These are phyloP conservation scores for Xylaria cubensis DNA, from an alignment of 495 filamentous ascomycete species.

Conservation along the genomic window DNA sequence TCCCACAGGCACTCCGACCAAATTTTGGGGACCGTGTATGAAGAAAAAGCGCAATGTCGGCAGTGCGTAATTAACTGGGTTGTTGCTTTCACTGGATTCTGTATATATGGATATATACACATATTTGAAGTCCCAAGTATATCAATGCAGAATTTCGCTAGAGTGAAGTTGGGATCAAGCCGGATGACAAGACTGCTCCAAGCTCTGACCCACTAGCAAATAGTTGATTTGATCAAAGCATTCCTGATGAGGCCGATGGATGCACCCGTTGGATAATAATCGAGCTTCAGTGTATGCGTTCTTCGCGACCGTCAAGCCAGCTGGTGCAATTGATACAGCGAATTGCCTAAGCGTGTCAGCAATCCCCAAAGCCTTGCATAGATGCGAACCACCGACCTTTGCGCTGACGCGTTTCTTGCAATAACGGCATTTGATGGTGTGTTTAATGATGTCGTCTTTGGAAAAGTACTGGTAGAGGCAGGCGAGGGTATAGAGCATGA, in stretches of 20 bases:
- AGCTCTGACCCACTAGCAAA: not conserved
- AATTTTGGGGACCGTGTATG: conserved; percentile 25
- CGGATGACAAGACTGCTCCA: not conserved
- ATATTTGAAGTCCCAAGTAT: conserved; percentile 6
- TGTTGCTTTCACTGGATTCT: not conserved
- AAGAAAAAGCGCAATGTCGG: conserved; percentile 22
- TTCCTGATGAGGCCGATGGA: not conserved
- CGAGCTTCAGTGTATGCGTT: conserved; percentile 41
- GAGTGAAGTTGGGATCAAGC: not conserved
- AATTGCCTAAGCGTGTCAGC: conserved; percentile 52
- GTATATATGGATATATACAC: conserved; percentile 8
- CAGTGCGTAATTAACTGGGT: not conserved
- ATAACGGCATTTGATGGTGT: conserved; percentile 71
- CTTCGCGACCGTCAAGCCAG: conserved; percentile 80
- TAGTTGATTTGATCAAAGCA: not conserved
- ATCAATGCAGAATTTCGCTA: not conserved
- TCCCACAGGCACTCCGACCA: conserved; percentile 18
- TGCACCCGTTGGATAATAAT: not conserved
- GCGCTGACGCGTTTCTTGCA: conserved; percentile 71
- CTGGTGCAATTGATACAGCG: conserved; percentile 77
- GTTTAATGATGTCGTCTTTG: conserved; percentile 73
- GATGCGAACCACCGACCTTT: conserved; percentile 55
- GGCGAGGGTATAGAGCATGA: conserved; percentile 71
- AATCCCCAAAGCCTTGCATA: not conserved
- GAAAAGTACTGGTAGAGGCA: conserved; percentile 66